Percentiles rank a stretch among this genome's conserved stretches.
Evolutionary conservation across 225 moss, liverwort and hornwort species (phyloP).

Genomic region (Pseudisothecium myosuroides): DNA sequence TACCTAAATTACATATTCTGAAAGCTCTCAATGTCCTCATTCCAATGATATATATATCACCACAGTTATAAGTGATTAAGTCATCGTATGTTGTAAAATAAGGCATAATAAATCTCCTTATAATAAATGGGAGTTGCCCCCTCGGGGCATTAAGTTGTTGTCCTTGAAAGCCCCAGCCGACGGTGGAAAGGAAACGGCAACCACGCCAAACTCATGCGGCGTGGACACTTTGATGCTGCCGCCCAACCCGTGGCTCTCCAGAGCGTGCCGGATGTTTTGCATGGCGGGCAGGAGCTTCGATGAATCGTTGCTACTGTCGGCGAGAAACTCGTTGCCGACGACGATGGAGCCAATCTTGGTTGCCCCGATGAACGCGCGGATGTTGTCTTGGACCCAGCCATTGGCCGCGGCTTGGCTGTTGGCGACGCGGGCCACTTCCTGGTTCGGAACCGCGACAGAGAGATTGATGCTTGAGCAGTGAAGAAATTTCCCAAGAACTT

Average conservation of each 20-base stretch:
- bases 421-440: neutral
- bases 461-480: neutral
- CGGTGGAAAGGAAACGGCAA: neutral
- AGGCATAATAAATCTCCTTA: no score
- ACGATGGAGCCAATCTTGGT: constrained; percentile 27
- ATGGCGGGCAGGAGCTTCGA: constrained; percentile 24
- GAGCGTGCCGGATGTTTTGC: constrained; percentile 15
- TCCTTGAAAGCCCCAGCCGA: neutral
- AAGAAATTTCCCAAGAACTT: neutral
- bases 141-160: neutral
- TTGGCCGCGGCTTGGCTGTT: constrained; percentile 5
- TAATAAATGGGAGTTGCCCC: no score
- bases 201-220: neutral
- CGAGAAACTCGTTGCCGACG: constrained; percentile 44
- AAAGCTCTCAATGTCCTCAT: no score
- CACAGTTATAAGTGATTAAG: no score
- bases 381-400: constrained; percentile 43
- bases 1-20: no score
- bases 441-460: neutral
- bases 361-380: constrained; percentile 7
- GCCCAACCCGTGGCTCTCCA: neutral
- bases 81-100: no score
- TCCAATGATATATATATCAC: no score
- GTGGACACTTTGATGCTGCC: constrained; percentile 16
- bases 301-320: neutral